Conservation (phyloP, 805 yeast genomes). For the Sugiyamaella valdiviana region DNA sequence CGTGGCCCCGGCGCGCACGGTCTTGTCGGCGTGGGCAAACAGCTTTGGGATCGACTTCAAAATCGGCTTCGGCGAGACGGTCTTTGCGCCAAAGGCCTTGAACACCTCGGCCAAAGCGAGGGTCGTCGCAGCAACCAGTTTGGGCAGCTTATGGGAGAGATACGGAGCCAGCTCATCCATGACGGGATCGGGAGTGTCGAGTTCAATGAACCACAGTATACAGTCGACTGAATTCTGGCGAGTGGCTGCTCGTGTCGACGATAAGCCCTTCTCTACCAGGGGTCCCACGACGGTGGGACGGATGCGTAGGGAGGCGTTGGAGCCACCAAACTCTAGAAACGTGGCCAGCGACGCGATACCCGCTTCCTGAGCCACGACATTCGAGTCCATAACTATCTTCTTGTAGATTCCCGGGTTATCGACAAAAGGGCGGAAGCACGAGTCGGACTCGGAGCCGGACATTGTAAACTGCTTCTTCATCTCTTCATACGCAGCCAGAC, state of each 20-base stretch:
- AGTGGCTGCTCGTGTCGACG: slow-evolving; percentile 69
- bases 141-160: slow-evolving; percentile 62
- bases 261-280: slow-evolving; percentile 75
- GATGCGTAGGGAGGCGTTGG: slow-evolving; percentile 35
- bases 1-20: slow-evolving; percentile 75
- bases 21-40: slow-evolving; percentile 80
- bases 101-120: slow-evolving; percentile 52
- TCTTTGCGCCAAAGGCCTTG: slow-evolving; percentile 55
- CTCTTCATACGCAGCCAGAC: slow-evolving; percentile 74
- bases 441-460: slow-evolving; percentile 52
- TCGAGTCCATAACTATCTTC: slow-evolving; percentile 62
- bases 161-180: slow-evolving; percentile 63
- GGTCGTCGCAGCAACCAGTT: slow-evolving; percentile 64
- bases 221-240: slow-evolving; percentile 60
- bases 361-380: slow-evolving; percentile 87
- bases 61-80: slow-evolving; percentile 51
- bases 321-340: slow-evolving; percentile 52
- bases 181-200: slow-evolving; percentile 57
- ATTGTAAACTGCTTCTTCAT: slow-evolving; percentile 44
- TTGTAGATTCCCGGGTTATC: slow-evolving; percentile 50
- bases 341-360: slow-evolving; percentile 55
- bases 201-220: slow-evolving; percentile 56
- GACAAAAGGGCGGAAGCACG: slow-evolving; percentile 46
- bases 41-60: slow-evolving; percentile 56
- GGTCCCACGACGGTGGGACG: slow-evolving; percentile 23